A percentile compares a stretch with the other conserved stretches of the same genome.
phyloP scores from a whole-genome alignment of 2,329 filamentous ascomycete genomes.

The Nemania sp. region DNA sequence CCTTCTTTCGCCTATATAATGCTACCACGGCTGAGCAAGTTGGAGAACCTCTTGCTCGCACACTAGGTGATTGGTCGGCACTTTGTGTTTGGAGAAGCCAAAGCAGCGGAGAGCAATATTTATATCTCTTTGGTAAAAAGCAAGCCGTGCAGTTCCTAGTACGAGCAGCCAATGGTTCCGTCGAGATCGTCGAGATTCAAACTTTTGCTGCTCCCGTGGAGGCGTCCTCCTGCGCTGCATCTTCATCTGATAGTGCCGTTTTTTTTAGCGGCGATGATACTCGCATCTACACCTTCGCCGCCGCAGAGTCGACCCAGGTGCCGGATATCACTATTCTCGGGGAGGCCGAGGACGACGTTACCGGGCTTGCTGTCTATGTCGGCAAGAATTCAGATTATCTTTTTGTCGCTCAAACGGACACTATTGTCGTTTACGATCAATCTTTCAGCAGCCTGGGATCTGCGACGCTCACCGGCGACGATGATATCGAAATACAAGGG shows the following conservation, averaged over 20 bases:
- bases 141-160: slow-evolving; percentile 56
- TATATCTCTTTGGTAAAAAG: slow-evolving; percentile 61
- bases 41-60: slow-evolving; percentile 50
- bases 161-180: slow-evolving; percentile 43
- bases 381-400: slow-evolving; percentile 54
- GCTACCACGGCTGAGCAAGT: slow-evolving; percentile 50
- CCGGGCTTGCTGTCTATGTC: slow-evolving; percentile 57
- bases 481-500: slow-evolving; percentile 59
- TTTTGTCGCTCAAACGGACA: slow-evolving; percentile 55
- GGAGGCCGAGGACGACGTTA: slow-evolving; percentile 54
- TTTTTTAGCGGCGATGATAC: slow-evolving; percentile 57
- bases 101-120: slow-evolving; percentile 55
- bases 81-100: slow-evolving; percentile 59
- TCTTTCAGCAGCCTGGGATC: slow-evolving; percentile 54
- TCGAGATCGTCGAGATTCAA: slow-evolving; percentile 59
- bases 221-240: slow-evolving; percentile 58
- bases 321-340: slow-evolving; percentile 55
- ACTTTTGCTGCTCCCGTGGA: slow-evolving; percentile 58
- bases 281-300: slow-evolving; percentile 54
- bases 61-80: slow-evolving; percentile 61
- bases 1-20: slow-evolving; percentile 56
- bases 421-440: slow-evolving; percentile 55
- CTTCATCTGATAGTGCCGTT: slow-evolving; percentile 52
- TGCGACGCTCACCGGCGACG: slow-evolving; percentile 52
- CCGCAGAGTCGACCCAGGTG: slow-evolving; percentile 54